Evolutionary conservation across 2,329 filamentous ascomycete species (phyloP).

Genomic region (Pseudogymnoascus sp.): DNA sequence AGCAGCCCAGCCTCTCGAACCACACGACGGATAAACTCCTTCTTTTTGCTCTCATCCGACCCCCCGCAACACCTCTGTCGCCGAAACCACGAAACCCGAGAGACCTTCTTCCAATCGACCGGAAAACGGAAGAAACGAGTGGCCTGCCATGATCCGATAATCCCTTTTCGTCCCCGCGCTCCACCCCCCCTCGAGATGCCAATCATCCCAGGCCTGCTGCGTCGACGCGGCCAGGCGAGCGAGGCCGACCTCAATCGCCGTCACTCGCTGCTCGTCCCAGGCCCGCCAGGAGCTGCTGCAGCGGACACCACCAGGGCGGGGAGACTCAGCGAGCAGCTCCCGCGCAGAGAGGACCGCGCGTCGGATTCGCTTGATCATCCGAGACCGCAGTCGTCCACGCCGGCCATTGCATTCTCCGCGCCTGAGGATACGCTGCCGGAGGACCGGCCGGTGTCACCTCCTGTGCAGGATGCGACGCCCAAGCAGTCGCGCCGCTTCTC

Average conservation of each 20-base stretch:
- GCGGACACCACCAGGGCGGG: conserved; percentile 19
- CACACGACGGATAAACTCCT: not conserved
- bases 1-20: not conserved
- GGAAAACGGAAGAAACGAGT: not conserved
- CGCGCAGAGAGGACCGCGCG: conserved; percentile 19
- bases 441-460: conserved; percentile 30
- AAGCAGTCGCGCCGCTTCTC: conserved; percentile 52
- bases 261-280: conserved; percentile 25
- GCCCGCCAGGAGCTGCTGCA: conserved; percentile 15
- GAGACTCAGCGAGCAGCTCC: conserved; percentile 29
- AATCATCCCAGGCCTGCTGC: conserved; percentile 23
- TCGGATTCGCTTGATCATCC: conserved; percentile 25
- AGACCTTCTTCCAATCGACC: not conserved
- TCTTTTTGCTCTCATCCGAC: not conserved
- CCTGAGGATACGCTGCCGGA: not conserved
- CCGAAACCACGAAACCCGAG: not conserved
- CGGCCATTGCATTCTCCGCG: conserved; percentile 1
- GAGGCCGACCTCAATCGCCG: conserved; percentile 25
- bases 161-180: not conserved
- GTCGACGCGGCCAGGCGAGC: conserved; percentile 24
- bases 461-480: conserved; percentile 44
- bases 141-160: conserved; percentile 4
- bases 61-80: not conserved
- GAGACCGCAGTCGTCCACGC: conserved; percentile 16
- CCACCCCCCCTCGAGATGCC: conserved; percentile 4